These are phyloP conservation scores for Cardiospermum halicacabum DNA, from an alignment of 345 rosid species.

Conservation along the genomic window DNA sequence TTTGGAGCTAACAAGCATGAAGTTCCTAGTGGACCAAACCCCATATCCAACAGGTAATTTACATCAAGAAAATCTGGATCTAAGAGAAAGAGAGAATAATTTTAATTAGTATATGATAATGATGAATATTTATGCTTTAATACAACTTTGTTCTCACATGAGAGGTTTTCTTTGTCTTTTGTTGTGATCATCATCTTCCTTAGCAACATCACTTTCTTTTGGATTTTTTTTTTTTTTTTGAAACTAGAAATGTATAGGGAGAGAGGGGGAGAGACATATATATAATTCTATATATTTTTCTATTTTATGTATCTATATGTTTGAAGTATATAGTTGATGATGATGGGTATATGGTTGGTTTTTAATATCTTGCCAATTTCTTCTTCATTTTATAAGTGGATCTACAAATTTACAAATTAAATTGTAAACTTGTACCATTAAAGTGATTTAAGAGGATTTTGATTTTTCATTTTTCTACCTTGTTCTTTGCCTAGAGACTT, in stretches of 20 bases:
- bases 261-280: slow-evolving; percentile 10
- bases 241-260: slow-evolving; percentile 36
- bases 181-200: slow-evolving; percentile 15
- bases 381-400: not conserved
- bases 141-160: slow-evolving; percentile 17
- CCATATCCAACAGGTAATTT: slow-evolving; percentile 70
- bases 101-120: too few species aligned
- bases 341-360: not conserved
- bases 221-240: slow-evolving; percentile 6
- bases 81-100: too few species aligned
- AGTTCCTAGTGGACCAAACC: slow-evolving; percentile 95
- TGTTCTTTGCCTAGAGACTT: not conserved
- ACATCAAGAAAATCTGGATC: too few species aligned
- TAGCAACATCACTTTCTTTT: not conserved
- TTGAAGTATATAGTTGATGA: slow-evolving; percentile 7
- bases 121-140: slow-evolving; percentile 19
- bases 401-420: too few species aligned
- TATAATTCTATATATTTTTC: slow-evolving; percentile 9
- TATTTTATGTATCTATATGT: slow-evolving; percentile 19
- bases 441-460: not conserved
- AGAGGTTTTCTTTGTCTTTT: slow-evolving; percentile 22
- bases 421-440: not conserved
- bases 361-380: not conserved
- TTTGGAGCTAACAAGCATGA: slow-evolving; percentile 62
- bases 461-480: not conserved